Evolutionary conservation across 129 eudicot species (phyloP), one percentile per base, ranked within the genome.

Genomic region (Oenanthe sinensis): DNA sequence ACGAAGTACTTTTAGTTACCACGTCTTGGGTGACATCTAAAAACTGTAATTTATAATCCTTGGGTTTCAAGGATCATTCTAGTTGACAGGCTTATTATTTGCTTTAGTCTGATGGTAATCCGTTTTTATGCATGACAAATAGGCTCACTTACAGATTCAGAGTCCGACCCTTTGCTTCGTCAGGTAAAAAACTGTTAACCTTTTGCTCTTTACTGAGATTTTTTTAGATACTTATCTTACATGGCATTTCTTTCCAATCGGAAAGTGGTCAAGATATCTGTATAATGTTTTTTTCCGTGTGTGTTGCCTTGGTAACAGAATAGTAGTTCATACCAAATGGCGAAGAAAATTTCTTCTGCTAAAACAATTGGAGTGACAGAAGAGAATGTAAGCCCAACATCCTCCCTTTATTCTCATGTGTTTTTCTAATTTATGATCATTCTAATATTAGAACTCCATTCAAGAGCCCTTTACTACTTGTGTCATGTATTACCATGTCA

Each of bases 101-200:
- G 52, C 24, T 72, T 72, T 20, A 42, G 2, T 44, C 37, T 22
- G 48, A 45, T 26, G 26, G 12, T 4, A 9, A 40, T 79, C 33
- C 71, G 5, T 74, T 84, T 80, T 85, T 80, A 74, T 82, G 76
- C 98, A 91, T 93, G 84, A 80, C 86, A 90, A 85, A 86, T 85
- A 76, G 45, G 82, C 67, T 79, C 91, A 75, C 70, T 74, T 77
- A 76, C 85, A 12, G 81, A 81, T 77, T 76, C 81, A 40, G 76
- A 72, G 74, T 28, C 80, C 46, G 80, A 87, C 81, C 75, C 90
- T 65, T 49, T 50, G 75, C 83, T 55, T 70, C 78, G 80, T 78
- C 78, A 76, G 96, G 93, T 93, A 81, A 80, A 80, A 73, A 76
- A 9, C 20, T 2, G 67, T 67, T 13, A 79, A 81, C 55, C 72